phyloP scores from a whole-genome alignment of 768 basidiomycete genomes.

The Leccinum variicolor region DNA sequence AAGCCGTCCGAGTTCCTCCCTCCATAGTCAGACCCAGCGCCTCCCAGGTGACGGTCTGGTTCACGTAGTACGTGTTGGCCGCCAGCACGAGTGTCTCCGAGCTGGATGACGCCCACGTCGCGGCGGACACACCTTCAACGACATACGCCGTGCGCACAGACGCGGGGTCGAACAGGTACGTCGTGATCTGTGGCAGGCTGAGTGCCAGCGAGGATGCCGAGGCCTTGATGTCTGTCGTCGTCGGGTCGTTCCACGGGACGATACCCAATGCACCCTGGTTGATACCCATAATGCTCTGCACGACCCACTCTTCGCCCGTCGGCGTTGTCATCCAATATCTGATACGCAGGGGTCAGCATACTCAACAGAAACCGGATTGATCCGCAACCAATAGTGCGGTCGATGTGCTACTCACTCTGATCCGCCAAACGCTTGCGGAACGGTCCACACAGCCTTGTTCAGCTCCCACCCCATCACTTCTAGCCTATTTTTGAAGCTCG shows the following conservation, averaged over 20 bases:
- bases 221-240: constrained; percentile 48
- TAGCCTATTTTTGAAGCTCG: constrained; percentile 57
- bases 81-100: constrained; percentile 45
- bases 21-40: constrained; percentile 24
- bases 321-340: constrained; percentile 64
- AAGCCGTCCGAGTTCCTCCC: constrained; percentile 2
- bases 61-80: constrained; percentile 47
- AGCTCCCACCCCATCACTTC: constrained; percentile 66
- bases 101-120: constrained; percentile 43
- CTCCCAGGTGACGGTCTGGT: constrained; percentile 31
- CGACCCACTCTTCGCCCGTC: constrained; percentile 66
- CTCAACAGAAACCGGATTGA: no score
- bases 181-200: constrained; percentile 42
- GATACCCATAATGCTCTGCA: constrained; percentile 61
- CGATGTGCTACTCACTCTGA: constrained; percentile 26
- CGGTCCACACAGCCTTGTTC: constrained; percentile 72
- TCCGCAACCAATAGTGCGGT: not conserved
- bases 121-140: constrained; percentile 42
- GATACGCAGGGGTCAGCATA: not conserved
- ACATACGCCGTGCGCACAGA: constrained; percentile 40
- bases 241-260: constrained; percentile 50
- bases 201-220: constrained; percentile 48
- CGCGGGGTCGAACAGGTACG: constrained; percentile 43
- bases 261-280: constrained; percentile 68
- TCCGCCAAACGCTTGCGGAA: constrained; percentile 72